These are phyloP conservation scores for Lentinula sp. DNA, from an alignment of 768 basidiomycete species.

Conservation along the genomic window DNA sequence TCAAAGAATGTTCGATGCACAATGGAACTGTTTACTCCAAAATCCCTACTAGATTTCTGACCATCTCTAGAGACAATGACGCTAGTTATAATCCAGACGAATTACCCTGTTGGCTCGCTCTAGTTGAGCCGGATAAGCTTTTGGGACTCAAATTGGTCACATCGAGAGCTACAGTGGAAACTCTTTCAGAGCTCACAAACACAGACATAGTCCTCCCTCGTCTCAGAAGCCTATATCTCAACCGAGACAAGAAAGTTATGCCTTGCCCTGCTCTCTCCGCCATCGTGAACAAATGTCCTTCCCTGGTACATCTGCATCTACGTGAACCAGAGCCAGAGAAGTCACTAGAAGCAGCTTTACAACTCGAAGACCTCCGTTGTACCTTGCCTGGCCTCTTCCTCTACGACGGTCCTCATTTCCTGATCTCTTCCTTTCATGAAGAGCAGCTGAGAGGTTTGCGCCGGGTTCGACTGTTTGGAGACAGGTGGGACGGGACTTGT, in stretches of 20 bases:
- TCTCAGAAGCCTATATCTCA: conserved; percentile 2
- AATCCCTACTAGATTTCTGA: not conserved
- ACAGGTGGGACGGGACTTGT: conserved; percentile 10
- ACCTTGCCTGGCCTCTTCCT: not conserved
- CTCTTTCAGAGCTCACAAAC: conserved; percentile 3
- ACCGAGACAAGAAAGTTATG: conserved; percentile 1
- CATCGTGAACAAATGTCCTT: not conserved
- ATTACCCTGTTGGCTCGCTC: conserved; percentile 6
- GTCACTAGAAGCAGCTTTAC: not conserved
- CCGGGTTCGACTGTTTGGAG: conserved; percentile 10
- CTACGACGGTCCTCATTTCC: conserved; percentile 8
- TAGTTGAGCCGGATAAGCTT: conserved; percentile 4
- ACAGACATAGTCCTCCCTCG: conserved; percentile 1
- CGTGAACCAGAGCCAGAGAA: conserved; percentile 3
- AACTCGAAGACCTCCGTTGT: not conserved
- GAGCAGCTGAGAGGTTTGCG: conserved; percentile 7
- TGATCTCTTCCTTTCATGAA: conserved; percentile 1
- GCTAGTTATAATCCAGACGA: not conserved
- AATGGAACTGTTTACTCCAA: not conserved
- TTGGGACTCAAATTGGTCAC: conserved; percentile 5
- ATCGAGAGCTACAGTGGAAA: conserved; percentile 3
- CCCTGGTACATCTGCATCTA: not conserved
- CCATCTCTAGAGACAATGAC: not conserved
- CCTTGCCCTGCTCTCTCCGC: not conserved
- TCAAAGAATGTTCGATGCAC: conserved; percentile 5